Conservation (phyloP, 1,284 basidiomycete species). For the Tranzscheliella williamsii region DNA sequence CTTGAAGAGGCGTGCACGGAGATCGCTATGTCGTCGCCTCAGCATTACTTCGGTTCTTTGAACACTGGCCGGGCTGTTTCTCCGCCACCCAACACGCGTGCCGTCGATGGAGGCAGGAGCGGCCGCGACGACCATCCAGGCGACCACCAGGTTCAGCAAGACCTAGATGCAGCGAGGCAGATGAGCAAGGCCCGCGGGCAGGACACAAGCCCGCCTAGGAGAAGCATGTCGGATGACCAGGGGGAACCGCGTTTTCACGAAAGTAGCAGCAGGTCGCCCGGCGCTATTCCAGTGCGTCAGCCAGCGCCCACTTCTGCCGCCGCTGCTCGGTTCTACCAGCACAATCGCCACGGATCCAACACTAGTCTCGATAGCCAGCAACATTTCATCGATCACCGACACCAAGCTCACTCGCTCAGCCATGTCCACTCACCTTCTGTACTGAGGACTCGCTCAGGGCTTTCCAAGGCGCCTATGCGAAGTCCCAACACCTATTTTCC, state of each 20-base stretch:
- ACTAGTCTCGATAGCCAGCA: conserved; percentile 55
- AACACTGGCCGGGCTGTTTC: conserved; percentile 30
- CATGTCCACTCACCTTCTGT: conserved; percentile 48
- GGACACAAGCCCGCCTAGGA: conserved; percentile 23
- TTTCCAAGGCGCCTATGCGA: conserved; percentile 32
- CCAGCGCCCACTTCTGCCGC: conserved; percentile 17
- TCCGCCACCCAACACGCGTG: conserved; percentile 6
- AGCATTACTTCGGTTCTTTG: conserved; percentile 28
- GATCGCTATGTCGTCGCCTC: conserved; percentile 41
- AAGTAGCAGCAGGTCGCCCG: conserved; percentile 20
- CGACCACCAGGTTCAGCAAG: conserved; percentile 53
- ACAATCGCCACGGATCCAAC: conserved; percentile 52
- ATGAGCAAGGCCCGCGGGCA: conserved; percentile 51
- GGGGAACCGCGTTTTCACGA: conserved; percentile 36
- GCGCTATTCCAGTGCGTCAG: conserved; percentile 19
- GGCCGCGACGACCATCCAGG: conserved; percentile 9
- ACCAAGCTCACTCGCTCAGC: conserved; percentile 53
- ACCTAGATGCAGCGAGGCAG: conserved; percentile 57
- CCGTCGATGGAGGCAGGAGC: conserved; percentile 1
- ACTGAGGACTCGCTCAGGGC: conserved; percentile 19
- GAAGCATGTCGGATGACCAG: conserved; percentile 29
- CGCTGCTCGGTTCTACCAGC: conserved; percentile 54
- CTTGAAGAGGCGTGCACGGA: too few relatives aligned
- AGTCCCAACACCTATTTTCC: conserved; percentile 31
- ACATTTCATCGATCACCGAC: conserved; percentile 60